Conservation (phyloP, 192 early-diverging fungal genomes). For the Coemansia sp. region DNA sequence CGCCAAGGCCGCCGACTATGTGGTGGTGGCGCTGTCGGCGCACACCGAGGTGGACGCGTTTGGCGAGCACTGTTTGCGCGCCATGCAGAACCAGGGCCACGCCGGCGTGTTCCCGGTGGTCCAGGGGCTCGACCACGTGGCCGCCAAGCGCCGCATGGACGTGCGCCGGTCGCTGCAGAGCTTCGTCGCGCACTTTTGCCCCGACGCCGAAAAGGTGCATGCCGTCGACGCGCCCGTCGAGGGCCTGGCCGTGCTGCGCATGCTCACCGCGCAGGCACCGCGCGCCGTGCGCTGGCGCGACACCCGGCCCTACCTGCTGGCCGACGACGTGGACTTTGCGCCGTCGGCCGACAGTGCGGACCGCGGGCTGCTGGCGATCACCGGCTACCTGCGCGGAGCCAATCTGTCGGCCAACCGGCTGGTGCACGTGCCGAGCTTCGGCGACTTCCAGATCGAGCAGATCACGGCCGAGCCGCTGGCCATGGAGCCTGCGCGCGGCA, state of each 20-base stretch:
- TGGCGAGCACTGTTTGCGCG: constrained; percentile 77
- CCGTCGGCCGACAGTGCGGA: constrained; percentile 41
- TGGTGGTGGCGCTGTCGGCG: constrained; percentile 82
- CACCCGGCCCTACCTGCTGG: constrained; percentile 79
- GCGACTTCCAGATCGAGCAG: constrained; percentile 88
- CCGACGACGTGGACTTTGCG: constrained; percentile 71
- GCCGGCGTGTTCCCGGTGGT: constrained; percentile 68
- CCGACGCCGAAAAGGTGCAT: constrained; percentile 70
- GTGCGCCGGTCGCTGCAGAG: constrained; percentile 81
- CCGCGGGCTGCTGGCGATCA: constrained; percentile 68
- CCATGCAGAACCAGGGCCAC: constrained; percentile 87
- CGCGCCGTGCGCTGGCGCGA: constrained; percentile 83
- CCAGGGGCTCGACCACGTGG: constrained; percentile 62
- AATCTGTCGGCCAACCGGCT: constrained; percentile 87
- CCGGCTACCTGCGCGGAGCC: constrained; percentile 81
- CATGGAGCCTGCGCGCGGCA: constrained; percentile 25
- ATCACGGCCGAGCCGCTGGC: constrained; percentile 44
- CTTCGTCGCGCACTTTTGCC: constrained; percentile 86
- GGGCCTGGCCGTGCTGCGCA: constrained; percentile 63
- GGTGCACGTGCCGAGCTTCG: constrained; percentile 86
- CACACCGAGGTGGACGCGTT: constrained; percentile 89
- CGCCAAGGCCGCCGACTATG: constrained; percentile 87
- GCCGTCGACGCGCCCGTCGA: constrained; percentile 60
- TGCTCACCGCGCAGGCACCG: constrained; percentile 73
- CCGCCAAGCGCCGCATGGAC: constrained; percentile 63